Base-by-base conservation (phyloP, 1,139 yeast species). In the Zygoascus hellenicus region DNA sequence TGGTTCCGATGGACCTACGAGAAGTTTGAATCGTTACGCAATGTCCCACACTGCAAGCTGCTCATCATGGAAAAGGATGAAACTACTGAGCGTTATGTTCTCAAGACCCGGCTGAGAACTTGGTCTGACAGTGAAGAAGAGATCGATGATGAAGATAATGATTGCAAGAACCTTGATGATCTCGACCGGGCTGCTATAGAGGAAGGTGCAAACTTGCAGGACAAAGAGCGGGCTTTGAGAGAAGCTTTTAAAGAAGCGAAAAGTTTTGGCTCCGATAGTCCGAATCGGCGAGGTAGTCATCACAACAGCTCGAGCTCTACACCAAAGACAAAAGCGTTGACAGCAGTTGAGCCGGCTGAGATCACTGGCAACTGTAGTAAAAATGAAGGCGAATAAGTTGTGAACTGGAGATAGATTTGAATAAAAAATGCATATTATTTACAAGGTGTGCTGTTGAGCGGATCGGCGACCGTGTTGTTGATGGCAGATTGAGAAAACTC, bases 1-100 rank as follows among this genome's bases (percentile, higher is more conserved):
- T 69, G 96, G 96, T 89, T 81, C 62, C 71, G 95, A 48, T 89
- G 97, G 96, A 76, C 84, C 2, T 90, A 83, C 61, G 96, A 89
- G 63, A 81, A 83, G 65, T 89, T 88, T 65, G 97, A 89, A 65
- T 74, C 82, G 38, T 72, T 89, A 54, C 75, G 83, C 50, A 89
- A 89, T 62, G 79, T 89, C 14, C 90, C 89, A 0, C 94, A 89
- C 63, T 90, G 96, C 59, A 80, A 82, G 54, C 83, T 84, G 62
- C 70, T 89, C 37, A 76, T 83, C 31, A 85, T 89, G 95, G 87
- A 85, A 61, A 71, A 75, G 49, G 66, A 70, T 42, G 69, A 67
- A 2, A 48, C 47, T 22, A 48, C 43, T 6, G 58, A 63, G 28
- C 62, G 58, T 47, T 69, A 63, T 47, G 43, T 48, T 17, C 54